Evolutionary conservation across 768 basidiomycete genomes (phyloP).

Genomic region (Panus rudis): DNA sequence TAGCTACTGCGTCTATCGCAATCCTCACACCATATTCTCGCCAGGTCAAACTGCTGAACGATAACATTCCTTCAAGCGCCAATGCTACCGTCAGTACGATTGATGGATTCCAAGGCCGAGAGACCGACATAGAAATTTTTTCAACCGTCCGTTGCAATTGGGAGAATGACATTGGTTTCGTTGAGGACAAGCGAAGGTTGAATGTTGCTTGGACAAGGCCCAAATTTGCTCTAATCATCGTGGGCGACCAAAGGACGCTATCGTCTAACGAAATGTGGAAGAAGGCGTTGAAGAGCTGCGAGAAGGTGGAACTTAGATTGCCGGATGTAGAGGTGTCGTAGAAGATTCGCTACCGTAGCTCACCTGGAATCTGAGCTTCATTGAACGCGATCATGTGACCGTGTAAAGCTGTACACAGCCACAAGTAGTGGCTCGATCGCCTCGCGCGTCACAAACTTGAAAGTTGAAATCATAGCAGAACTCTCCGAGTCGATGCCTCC

Average conservation of each 20-base stretch:
- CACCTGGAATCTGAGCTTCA: no score
- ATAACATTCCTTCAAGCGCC: slow-evolving; percentile 26
- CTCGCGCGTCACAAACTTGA: no score
- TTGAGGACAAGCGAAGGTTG: slow-evolving; percentile 51
- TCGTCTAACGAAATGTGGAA: slow-evolving; percentile 41
- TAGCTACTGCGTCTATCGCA: slow-evolving; percentile 26
- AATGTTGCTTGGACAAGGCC: slow-evolving; percentile 73
- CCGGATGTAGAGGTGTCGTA: no score
- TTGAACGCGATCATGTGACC: no score
- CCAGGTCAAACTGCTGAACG: slow-evolving; percentile 42
- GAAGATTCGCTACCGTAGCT: no score
- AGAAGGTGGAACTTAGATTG: slow-evolving; percentile 17
- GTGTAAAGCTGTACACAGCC: no score
- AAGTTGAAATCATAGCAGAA: no score
- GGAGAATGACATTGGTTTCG: slow-evolving; percentile 55
- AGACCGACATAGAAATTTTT: slow-evolving; percentile 61
- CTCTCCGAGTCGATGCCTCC: no score
- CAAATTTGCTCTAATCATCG: slow-evolving; percentile 46
- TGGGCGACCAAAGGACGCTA: slow-evolving; percentile 51
- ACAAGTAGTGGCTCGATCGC: no score
- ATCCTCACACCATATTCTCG: slow-evolving; percentile 57
- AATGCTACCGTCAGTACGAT: slow-evolving; percentile 40
- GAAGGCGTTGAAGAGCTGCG: slow-evolving; percentile 35
- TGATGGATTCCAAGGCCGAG: slow-evolving; percentile 63
- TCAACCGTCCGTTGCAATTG: slow-evolving; percentile 57